Evolutionary conservation across 2,329 filamentous ascomycete species (phyloP).

Genomic region (Aotearoamyces nothofagi): DNA sequence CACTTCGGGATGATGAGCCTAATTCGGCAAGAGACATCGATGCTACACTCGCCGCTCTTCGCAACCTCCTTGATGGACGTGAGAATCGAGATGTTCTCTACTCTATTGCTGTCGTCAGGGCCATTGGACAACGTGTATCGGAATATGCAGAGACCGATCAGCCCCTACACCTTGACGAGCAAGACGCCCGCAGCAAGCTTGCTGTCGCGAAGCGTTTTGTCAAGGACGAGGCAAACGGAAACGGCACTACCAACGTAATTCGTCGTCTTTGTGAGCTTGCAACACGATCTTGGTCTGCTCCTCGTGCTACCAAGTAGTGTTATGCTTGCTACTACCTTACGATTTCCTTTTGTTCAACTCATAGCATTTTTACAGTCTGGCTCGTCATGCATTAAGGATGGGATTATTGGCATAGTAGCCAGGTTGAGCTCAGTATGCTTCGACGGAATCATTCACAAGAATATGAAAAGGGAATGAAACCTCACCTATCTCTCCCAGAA

Average conservation of each 20-base stretch:
- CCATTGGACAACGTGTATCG: conserved; percentile 52
- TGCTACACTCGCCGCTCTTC: conserved; percentile 46
- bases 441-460: no score
- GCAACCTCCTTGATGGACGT: conserved; percentile 58
- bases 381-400: no score
- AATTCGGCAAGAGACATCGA: conserved; percentile 44
- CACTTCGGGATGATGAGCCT: conserved; percentile 44
- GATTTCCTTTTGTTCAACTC: no score
- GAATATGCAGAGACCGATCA: conserved; percentile 40
- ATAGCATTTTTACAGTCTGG: no score
- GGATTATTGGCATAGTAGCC: no score
- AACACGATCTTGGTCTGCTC: conserved; percentile 24
- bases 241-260: conserved; percentile 62
- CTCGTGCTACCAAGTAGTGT: conserved; percentile 2
- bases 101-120: conserved; percentile 67
- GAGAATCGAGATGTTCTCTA: conserved; percentile 88
- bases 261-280: conserved; percentile 56
- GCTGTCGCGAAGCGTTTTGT: conserved; percentile 58
- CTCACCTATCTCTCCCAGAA: no score
- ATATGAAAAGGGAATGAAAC: no score
- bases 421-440: no score
- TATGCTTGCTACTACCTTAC: no score
- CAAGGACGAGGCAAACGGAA: conserved; percentile 44
- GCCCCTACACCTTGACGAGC: conserved; percentile 47
- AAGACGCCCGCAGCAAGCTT: conserved; percentile 49